Base-by-base conservation (phyloP, 257 asterid species). In the Lantana camara region DNA sequence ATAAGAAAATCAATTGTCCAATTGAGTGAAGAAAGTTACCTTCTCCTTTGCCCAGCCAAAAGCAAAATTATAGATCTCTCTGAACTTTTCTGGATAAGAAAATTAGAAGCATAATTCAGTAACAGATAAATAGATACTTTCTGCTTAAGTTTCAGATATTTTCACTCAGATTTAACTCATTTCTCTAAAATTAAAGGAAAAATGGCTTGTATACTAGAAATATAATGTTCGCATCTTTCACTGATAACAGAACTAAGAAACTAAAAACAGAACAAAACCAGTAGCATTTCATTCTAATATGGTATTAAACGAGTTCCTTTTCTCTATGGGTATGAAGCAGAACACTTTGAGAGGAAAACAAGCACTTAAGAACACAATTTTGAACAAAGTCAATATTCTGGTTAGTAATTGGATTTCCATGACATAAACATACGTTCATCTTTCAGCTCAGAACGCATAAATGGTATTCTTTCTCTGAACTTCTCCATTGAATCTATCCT, bases 41-140 rank as follows among this genome's bases (percentile, higher is more conserved):
- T 94, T 90, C 79, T 94, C 99, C 72, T 90, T 94, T 70, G 99
- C 98, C 99, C 99, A 94, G 72, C 96, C 89, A 76, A 94, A 94
- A 58, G 99, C 98, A 68, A 84, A 94, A 77, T 94, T 85, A 80
- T 94, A 94, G 76, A 94, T 90, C 73, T 90, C 99, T 12, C 82
- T 81, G 73, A 90, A 90, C 75, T 88, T 94, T 17, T 90, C 99
- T 94, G 95, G 34, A 77, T 22, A 67, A 51, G 57, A 20, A 57
- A 48, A 55, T 48, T 12, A 60, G 21, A 57, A 69, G 50, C 22
- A 60, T 46, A 55, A 60, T 42, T 77, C 35, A 78, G 55, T 24
- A 61, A 30, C 51, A 72, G 57, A 11, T 3, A 21, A 54, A 23
- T 27, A 35, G 5, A 40, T 42, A 19, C 2, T 10, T 24, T 15